Base-by-base conservation (phyloP, 352 stramenopile species). In the Halophytophthora batemanensis region DNA sequence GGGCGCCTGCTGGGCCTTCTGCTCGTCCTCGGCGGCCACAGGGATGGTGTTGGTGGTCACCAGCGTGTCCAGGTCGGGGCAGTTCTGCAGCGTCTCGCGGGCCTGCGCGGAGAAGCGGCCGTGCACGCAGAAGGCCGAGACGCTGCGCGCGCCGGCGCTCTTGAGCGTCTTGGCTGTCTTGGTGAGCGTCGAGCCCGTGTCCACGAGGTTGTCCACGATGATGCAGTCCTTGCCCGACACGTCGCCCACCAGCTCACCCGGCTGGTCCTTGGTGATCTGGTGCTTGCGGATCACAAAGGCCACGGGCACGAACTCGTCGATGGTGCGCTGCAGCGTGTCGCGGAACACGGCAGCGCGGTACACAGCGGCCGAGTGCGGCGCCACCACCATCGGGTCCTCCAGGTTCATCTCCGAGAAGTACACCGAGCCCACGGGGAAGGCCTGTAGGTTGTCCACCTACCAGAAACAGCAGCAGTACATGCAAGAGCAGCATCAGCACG, bases 21-120 rank as follows among this genome's bases (percentile, higher is more conserved):
- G 39, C 25, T 62, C 45, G 13, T 41, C 56, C 45, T 64, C 59
- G 38, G 61, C 25, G 31, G 77, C 61, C 13, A 74, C 61, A 2
- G 82, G 78, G 43, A 94, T 94, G 34, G 84, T 94, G 64, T 94
- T 91, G 41, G 82, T 93, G 14, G 82, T 94, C 49, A 94, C 82
- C n/a, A 94, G 55, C 42, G 77, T 71, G 56, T 94, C 79, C 46
- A 94, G 54, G 2, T 94, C 84, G 37, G 85, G 59, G 58, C 81
- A 94, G 19, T 66, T 64, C 53, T 90, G 63, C 23, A 94, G 54
- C 33, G 68, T 69, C 50, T 72, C 34, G 38, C 82, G 67, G 14
- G 77, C 69, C 82, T 93, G 54, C 46, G 77, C 58, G 11, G 84
- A 95, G 58, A 91, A 95, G 43, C 84, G 82, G 12, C 82, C 82